Evolutionary conservation across 352 stramenopile genomes (phyloP).

Genomic region (Albugo candida): DNA sequence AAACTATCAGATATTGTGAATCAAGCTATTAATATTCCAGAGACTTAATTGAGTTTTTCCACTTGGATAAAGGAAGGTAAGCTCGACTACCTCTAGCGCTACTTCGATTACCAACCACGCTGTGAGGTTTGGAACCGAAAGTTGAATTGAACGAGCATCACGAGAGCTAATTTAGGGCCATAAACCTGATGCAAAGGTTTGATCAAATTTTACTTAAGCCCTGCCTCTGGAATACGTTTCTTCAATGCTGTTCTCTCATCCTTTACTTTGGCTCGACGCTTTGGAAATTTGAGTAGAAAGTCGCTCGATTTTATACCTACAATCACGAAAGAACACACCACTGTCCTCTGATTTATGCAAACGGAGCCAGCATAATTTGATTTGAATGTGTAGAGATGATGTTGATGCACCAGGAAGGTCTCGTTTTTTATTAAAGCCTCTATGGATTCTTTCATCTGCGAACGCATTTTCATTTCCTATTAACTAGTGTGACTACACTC

Average conservation of each 20-base stretch:
- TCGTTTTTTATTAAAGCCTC: conserved; percentile 88
- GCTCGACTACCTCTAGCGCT: conserved; percentile 91
- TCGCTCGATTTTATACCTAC: conserved; percentile 66
- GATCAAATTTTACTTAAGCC: conserved; percentile 52
- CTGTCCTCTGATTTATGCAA: conserved; percentile 89
- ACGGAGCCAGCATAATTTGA: conserved; percentile 93
- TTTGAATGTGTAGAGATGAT: conserved; percentile 89
- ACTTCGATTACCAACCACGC: conserved; percentile 85
- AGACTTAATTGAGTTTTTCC: conserved; percentile 36
- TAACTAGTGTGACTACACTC: conserved; percentile 76
- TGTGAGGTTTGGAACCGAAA: conserved; percentile 62
- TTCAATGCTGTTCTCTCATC: conserved; percentile 86
- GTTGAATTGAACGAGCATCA: conserved; percentile 65
- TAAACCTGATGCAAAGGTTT: conserved; percentile 63
- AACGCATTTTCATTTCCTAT: conserved; percentile 58
- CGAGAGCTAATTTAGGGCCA: conserved; percentile 45
- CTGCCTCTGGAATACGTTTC: conserved; percentile 54
- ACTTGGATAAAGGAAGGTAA: conserved; percentile 31
- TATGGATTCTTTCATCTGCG: conserved; percentile 52
- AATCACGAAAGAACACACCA: conserved; percentile 88
- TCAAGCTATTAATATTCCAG: conserved; percentile 18
- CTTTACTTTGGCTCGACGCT: conserved; percentile 94
- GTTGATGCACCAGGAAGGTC: conserved; percentile 89
- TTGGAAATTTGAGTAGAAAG: conserved; percentile 95
- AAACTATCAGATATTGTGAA: conserved; percentile 86